These are phyloP conservation scores for Alternaria solani DNA, from an alignment of 2,329 filamentous ascomycete genomes.

Conservation along the genomic window DNA sequence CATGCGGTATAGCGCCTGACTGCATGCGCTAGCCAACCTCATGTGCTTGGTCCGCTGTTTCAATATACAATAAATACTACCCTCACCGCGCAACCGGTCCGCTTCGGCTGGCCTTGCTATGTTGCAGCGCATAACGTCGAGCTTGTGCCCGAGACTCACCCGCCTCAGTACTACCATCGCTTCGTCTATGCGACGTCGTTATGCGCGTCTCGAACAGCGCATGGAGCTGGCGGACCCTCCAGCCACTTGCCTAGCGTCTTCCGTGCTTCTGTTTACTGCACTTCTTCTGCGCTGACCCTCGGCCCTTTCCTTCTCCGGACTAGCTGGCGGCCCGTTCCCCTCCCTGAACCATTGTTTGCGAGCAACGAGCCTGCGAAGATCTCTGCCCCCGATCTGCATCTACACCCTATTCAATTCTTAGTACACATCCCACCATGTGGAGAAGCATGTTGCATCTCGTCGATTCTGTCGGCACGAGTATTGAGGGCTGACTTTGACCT, in stretches of 20 bases:
- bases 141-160: conserved; percentile 3
- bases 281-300: not conserved
- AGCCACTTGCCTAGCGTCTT: not conserved
- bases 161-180: not conserved
- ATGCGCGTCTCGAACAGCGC: not conserved
- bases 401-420: not conserved
- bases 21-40: not conserved
- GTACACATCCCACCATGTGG: not conserved
- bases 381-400: conserved; percentile 5
- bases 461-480: not conserved
- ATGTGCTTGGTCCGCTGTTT: conserved; percentile 4
- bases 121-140: conserved; percentile 8
- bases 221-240: conserved; percentile 8
- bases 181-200: conserved; percentile 2
- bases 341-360: conserved; percentile 2
- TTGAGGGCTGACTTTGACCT: not conserved
- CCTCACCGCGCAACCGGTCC: not conserved
- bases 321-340: conserved; percentile 18
- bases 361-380: conserved; percentile 4
- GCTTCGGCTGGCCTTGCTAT: not conserved
- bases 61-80: not conserved
- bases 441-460: not conserved
- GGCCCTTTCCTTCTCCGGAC: conserved; percentile 7
- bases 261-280: conserved; percentile 2
- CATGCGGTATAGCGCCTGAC: conserved; percentile 8